Evolutionary conservation across 768 basidiomycete species (phyloP).

Genomic region (Hortiboletus flavorubellus): DNA sequence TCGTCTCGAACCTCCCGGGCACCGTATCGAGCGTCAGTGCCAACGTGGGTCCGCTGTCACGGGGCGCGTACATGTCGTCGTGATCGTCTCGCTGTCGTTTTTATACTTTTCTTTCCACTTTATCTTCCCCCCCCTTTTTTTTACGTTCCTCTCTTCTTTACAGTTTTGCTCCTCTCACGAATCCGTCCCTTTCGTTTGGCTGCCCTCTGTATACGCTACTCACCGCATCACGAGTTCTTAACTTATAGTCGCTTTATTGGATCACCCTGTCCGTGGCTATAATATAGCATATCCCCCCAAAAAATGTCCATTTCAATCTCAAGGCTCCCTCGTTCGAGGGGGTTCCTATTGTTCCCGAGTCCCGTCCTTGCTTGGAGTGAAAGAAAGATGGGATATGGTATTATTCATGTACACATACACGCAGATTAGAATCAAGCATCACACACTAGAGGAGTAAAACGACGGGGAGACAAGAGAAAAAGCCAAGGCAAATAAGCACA

Average conservation of each 20-base stretch:
- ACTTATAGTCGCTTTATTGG: conserved; percentile 9
- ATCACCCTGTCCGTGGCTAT: not conserved
- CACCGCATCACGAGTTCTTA: not conserved
- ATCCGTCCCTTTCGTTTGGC: not conserved
- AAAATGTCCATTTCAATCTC: not conserved
- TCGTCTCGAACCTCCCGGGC: not conserved
- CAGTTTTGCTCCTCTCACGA: not conserved
- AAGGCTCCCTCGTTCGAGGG: not conserved
- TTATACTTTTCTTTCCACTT: not conserved
- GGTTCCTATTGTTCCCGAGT: not conserved
- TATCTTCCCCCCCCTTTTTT: no score
- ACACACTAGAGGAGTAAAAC: not conserved
- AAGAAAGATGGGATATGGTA: not conserved
- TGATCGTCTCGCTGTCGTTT: not conserved
- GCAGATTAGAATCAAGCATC: not conserved
- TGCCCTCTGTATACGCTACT: not conserved
- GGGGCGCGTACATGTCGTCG: not conserved
- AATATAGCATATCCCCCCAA: not conserved
- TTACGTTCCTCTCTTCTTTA: not conserved
- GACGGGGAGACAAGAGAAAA: not conserved
- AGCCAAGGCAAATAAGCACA: not conserved
- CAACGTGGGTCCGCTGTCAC: not conserved
- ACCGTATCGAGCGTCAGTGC: not conserved
- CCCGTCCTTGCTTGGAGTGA: not conserved
- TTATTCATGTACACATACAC: not conserved